Base-by-base conservation (phyloP, 345 rosid species). In the Salix purpurea region DNA sequence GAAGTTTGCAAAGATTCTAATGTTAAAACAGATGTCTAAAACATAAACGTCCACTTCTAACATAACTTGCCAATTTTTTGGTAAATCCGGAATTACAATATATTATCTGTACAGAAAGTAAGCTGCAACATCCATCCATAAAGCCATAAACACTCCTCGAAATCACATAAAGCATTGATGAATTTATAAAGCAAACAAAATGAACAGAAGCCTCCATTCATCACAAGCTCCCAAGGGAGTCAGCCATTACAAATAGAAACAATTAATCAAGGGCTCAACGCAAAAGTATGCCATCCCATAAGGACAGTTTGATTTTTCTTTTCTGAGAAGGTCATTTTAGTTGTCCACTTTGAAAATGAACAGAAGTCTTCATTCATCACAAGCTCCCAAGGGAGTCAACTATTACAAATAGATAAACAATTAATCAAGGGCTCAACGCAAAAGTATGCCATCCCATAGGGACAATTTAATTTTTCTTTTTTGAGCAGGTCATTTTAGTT, bases 51-150 rank as follows among this genome's bases (percentile, higher is more conserved):
- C 62, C 62, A 58, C 10, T 58, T 58, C 62, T n/a, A 58, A 23
- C 28, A n/a, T 58, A 23, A 24, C 62, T 24, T 58, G 4, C 19
- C 6, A 21, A 12, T 24, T 28, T 16, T 48, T 10, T 9, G 10
- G 69, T 44, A 24, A 26, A 19, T 28, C 60, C 26, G 6, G 4
- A 42, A 60, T 60, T 37, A 32, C 42, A 7, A 5, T 39, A 62
- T 3, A 39, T 1, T 13, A 16, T 32, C 30, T 37, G 6, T 64
- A 24, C 42, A 23, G 46, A 66, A 74, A 65, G 34, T 72, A 13
- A 15, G 11, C n/a, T 74, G 50, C 77, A 50, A 34, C 77, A 65
- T 66, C 40, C 61, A 62, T 74, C 42, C 70, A 74, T 40, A 62
- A 24, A 54, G 32, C 21, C 65, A 34, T 21, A n/a, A 16, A 23